Evolutionary conservation across 2,329 filamentous ascomycete species (phyloP).

Genomic region (Cryphonectria parasitica): DNA sequence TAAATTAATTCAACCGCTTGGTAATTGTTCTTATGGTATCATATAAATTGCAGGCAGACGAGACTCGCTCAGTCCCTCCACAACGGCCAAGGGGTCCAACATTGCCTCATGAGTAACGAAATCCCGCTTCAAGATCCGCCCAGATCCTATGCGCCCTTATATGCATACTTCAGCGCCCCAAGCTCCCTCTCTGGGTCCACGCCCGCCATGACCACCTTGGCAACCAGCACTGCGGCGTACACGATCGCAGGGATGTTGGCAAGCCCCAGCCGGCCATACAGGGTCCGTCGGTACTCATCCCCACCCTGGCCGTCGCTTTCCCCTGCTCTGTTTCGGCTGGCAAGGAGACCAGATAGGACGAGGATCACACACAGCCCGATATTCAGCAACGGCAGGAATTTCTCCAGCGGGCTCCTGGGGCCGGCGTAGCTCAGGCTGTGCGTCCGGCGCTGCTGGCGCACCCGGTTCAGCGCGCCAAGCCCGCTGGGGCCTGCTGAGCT

Average conservation of each 20-base stretch:
- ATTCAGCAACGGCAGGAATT: conserved; percentile 65
- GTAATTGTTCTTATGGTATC: not conserved
- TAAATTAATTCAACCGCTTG: not conserved
- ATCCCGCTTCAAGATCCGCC: not conserved
- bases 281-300: not conserved
- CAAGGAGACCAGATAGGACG: conserved; percentile 47
- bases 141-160: conserved; percentile 62
- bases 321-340: conserved; percentile 32
- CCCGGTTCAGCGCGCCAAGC: conserved; percentile 20
- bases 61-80: not conserved
- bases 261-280: conserved; percentile 35
- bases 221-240: conserved; percentile 62
- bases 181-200: conserved; percentile 72
- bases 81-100: not conserved
- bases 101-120: not conserved
- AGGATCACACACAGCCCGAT: conserved; percentile 58
- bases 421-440: conserved; percentile 32
- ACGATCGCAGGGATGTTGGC: conserved; percentile 60
- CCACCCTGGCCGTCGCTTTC: conserved; percentile 4
- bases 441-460: conserved; percentile 20
- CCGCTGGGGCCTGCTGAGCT: conserved; percentile 5
- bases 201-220: conserved; percentile 68
- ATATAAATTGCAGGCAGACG: not conserved
- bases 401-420: conserved; percentile 53
- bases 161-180: conserved; percentile 64